Base-by-base conservation (phyloP, 2,329 filamentous ascomycete genomes). In the Tricladium varicosporioides region DNA sequence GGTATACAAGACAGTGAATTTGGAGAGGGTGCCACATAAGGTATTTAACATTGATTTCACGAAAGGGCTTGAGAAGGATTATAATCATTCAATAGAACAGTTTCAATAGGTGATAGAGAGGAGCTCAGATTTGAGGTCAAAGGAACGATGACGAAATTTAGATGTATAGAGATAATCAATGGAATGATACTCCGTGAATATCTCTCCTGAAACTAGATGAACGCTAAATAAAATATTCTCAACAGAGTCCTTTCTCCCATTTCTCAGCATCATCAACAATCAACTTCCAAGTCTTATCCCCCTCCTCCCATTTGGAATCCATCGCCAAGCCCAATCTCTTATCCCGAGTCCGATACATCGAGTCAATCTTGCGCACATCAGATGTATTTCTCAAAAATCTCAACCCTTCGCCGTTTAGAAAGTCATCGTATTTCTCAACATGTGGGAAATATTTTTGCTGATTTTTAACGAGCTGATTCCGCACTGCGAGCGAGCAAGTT, bases 281-380 rank as follows among this genome's bases (percentile, higher is more conserved):
- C 53, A 61, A 32, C 40, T 62, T 56, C 57, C 60, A 60, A 33
- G 73, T 74, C 48, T 73, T 68, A 55, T 76, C 73, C 5, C 69
- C 70, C 57, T 75, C 72, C 44, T 75, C 69, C 75, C 74, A 77
- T 5, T 72, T 72, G 49, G 70, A 61, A 4, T 71, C 72, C 10
- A 71, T 71, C 2, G 57, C 47, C 18, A 61, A 31, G 7, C 60
- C 60, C 1, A 59, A 18, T 42, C 60, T 40, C 48, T 60, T 61
- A 54, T 77, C 74, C 9, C 73, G 68, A 52, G 76, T 77, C 11
- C 75, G 72, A 55, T 77, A 77, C 36, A 76, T 74, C 14, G 73
- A 75, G 59, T 77, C 74, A 48, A 76, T 75, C 57, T 75, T 73
- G 43, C 74, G 67, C 15, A 77, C 73, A 54, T 75, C 74, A 5